Conservation (phyloP, 2,329 filamentous ascomycete genomes). For the Talaromyces piceae region DNA sequence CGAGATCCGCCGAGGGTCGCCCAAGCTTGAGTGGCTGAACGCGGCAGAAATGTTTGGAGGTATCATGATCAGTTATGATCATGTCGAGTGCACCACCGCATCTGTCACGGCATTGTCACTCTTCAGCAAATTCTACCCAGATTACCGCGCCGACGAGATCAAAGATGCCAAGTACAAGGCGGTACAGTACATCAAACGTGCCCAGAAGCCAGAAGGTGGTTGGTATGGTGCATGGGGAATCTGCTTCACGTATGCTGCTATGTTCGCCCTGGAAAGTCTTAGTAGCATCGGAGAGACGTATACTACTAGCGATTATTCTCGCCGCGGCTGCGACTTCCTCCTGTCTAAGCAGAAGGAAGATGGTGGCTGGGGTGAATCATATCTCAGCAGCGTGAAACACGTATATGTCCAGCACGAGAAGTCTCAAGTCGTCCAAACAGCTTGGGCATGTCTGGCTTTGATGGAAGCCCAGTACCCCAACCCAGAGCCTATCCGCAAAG, state of each 20-base stretch:
- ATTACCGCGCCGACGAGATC: conserved; percentile 73
- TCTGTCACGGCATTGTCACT: conserved; percentile 80
- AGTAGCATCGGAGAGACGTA: conserved; percentile 76
- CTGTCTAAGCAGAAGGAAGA: conserved; percentile 76
- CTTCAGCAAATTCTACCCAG: conserved; percentile 73
- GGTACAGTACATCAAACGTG: conserved; percentile 71
- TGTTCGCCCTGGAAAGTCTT: conserved; percentile 91
- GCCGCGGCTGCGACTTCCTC: conserved; percentile 76
- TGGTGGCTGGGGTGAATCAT: conserved; percentile 95
- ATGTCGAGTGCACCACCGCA: conserved; percentile 94
- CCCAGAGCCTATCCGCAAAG: conserved; percentile 61
- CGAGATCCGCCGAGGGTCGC: conserved; percentile 70
- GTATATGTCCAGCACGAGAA: conserved; percentile 68
- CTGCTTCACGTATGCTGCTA: conserved; percentile 92
- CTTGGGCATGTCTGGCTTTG: conserved; percentile 77
- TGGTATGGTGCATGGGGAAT: conserved; percentile 99
- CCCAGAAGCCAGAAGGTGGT: conserved; percentile 73
- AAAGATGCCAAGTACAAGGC: conserved; percentile 63
- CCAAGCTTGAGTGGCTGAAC: conserved; percentile 77
- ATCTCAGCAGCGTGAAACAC: conserved; percentile 72
- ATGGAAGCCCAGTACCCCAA: conserved; percentile 79
- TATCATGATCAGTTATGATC: conserved; percentile 99
- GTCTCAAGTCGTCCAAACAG: conserved; percentile 88
- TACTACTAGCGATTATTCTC: conserved; percentile 60
- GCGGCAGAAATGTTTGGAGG: conserved; percentile 92